Evolutionary conservation across 148 eudicot genomes (phyloP), one percentile per base, ranked within the genome.

Genomic region (Silene conica): DNA sequence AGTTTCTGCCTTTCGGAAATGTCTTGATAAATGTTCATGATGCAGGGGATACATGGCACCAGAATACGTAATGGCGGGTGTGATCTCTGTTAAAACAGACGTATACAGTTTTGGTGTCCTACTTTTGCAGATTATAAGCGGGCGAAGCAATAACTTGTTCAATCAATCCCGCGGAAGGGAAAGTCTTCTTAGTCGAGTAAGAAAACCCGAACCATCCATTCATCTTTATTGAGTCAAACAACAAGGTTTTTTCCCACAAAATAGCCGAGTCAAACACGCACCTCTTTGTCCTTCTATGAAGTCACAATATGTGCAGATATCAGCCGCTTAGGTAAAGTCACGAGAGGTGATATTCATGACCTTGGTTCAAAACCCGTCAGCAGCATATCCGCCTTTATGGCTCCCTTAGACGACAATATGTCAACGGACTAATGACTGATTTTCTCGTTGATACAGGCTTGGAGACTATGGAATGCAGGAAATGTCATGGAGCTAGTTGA

Each of bases 381-480:
- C 34, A 31, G 34, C 34, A 31, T 31, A 31, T 31, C 34, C 34
- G 1, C 43, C 8, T 3, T 14, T 48, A 12, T 14, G 3, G 7
- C 15, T 48, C 8, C 8, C 0, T 31, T 3, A 31, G 34, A 28
- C 31, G 2, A 31, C 3, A 31, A 31, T 31, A 31, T 31, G 43
- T 38, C 43, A 38, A 7, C 8, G 0, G 43, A 38, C 8, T 38
- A 5, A 38, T 7, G 54, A 12, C 54, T 5, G 15, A 0, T 10
- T 23, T 7, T 61, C 11, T 22, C 16, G 15, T 61, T 23, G 34
- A 12, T 11, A 1, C 12, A 77, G 79, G 79, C 79, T 12, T 70
- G 79, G 74, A 61, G 48, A 16, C 45, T 50, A 20, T 77, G 79
- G 79, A 70, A 62, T 20, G 38, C 19, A 14, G 63, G 74, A 0